Conservation (phyloP, 1,284 basidiomycete genomes). For the Cutaneotrichosporon sp. region DNA sequence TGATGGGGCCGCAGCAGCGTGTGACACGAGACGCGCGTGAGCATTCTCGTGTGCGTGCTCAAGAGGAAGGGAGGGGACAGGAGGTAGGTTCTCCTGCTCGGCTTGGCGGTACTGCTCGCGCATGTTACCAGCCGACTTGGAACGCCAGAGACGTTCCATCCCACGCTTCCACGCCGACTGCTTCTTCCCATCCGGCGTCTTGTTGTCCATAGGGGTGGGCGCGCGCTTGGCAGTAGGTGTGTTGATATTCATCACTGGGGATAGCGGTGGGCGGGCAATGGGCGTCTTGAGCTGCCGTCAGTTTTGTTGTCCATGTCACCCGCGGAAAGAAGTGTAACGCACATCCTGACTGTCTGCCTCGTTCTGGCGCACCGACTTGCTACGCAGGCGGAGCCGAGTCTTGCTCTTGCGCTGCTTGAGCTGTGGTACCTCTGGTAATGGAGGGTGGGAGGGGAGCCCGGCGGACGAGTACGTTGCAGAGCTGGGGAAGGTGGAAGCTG, state of each 20-base stretch:
- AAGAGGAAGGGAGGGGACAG: conserved; percentile 29
- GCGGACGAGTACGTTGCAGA: neutral
- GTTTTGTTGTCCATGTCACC: neutral
- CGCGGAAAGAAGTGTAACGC: neutral
- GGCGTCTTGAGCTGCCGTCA: neutral
- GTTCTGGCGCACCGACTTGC: neutral
- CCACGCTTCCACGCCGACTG: conserved; percentile 45
- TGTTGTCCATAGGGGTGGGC: neutral
- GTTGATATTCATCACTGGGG: neutral
- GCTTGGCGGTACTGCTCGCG: conserved; percentile 28
- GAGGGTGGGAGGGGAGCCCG: neutral
- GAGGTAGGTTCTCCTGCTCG: conserved; percentile 23
- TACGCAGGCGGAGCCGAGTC: conserved; percentile 11
- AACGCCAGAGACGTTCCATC: conserved; percentile 45
- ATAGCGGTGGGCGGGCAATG: neutral
- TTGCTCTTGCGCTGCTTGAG: conserved; percentile 13
- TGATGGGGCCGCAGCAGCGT: neutral
- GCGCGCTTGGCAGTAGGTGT: neutral
- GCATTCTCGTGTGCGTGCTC: neutral
- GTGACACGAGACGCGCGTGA: neutral
- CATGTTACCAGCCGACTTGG: conserved; percentile 43
- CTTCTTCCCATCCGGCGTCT: neutral
- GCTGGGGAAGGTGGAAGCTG: neutral
- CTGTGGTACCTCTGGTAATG: neutral
- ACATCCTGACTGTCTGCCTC: neutral